These are phyloP conservation scores for Grosmannia serpens DNA, from an alignment of 2,329 filamentous ascomycete species.

Conservation along the genomic window DNA sequence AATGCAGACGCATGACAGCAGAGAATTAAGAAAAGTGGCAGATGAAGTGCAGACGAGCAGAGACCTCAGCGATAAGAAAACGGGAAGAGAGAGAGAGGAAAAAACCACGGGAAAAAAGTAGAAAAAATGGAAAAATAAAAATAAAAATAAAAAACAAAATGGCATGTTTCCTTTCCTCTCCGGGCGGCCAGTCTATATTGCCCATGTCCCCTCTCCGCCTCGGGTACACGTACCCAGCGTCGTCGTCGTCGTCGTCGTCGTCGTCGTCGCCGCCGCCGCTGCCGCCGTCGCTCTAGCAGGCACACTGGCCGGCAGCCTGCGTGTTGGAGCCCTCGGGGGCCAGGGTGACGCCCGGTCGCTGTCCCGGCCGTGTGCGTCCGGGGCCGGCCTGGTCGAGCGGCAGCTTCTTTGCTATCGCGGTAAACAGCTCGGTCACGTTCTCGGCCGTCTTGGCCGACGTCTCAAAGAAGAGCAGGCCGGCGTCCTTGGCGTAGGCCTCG, in stretches of 20 bases:
- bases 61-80: background rate
- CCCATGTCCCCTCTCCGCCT: background rate
- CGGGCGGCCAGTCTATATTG: slow-evolving; percentile 9
- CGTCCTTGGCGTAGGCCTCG: slow-evolving; percentile 88
- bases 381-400: slow-evolving; percentile 94
- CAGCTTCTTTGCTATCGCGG: slow-evolving; percentile 93
- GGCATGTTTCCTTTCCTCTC: background rate
- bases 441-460: slow-evolving; percentile 96
- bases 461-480: slow-evolving; percentile 93
- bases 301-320: slow-evolving; percentile 42
- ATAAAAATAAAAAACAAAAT: background rate
- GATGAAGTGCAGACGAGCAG: background rate
- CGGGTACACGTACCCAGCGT: background rate
- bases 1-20: background rate
- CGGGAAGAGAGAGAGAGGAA: background rate
- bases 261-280: slow-evolving; percentile 3
- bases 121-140: background rate
- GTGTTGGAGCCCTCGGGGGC: slow-evolving; percentile 46
- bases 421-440: slow-evolving; percentile 93
- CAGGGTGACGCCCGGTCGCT: slow-evolving; percentile 47
- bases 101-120: slow-evolving; percentile 2
- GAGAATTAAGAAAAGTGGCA: background rate
- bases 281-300: slow-evolving; percentile 30
- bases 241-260: too few relatives aligned
- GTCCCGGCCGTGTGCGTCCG: slow-evolving; percentile 61